These are phyloP conservation scores for Hura crepitans DNA, from an alignment of 441 rosid genomes.

Conservation along the genomic window DNA sequence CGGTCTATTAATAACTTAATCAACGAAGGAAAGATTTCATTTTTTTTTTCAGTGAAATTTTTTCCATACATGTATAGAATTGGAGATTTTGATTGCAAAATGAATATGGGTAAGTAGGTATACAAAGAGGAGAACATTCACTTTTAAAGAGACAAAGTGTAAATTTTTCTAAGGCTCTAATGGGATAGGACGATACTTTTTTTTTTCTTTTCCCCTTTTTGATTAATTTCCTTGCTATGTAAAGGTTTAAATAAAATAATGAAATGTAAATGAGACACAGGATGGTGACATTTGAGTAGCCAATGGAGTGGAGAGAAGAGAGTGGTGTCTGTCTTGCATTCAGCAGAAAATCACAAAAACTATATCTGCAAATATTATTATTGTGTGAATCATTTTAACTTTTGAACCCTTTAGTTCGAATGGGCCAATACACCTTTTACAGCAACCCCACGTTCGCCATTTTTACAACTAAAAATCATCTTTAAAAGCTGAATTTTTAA, in stretches of 20 bases:
- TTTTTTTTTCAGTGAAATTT: no score
- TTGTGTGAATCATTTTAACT: conserved; percentile 35
- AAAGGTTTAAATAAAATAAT: not conserved
- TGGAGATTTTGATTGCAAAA: no score
- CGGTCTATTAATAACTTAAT: no score
- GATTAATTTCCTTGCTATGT: not conserved
- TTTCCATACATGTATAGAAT: no score
- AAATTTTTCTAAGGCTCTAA: not conserved
- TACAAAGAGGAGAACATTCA: not conserved
- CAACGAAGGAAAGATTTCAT: no score
- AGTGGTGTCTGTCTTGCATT: conserved; percentile 44
- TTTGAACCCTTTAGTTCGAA: conserved; percentile 34
- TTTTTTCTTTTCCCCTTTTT: not conserved
- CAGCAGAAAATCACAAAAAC: conserved; percentile 40
- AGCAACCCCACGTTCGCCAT: conserved; percentile 39
- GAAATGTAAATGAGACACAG: conserved; percentile 6
- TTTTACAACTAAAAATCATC: conserved; percentile 32
- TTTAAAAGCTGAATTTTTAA: conserved; percentile 35
- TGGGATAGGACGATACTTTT: conserved; percentile 3
- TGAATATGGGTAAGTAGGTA: no score
- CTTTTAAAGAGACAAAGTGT: conserved; percentile 23
- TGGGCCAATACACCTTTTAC: conserved; percentile 33
- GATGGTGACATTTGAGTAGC: conserved; percentile 35
- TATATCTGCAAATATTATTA: conserved; percentile 27
- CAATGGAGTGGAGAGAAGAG: conserved; percentile 25